A percentile compares a stretch with the other conserved stretches of the same genome.
These are phyloP conservation scores for Trametes cinnabarina DNA, from an alignment of 768 basidiomycete species.

Conservation along the genomic window DNA sequence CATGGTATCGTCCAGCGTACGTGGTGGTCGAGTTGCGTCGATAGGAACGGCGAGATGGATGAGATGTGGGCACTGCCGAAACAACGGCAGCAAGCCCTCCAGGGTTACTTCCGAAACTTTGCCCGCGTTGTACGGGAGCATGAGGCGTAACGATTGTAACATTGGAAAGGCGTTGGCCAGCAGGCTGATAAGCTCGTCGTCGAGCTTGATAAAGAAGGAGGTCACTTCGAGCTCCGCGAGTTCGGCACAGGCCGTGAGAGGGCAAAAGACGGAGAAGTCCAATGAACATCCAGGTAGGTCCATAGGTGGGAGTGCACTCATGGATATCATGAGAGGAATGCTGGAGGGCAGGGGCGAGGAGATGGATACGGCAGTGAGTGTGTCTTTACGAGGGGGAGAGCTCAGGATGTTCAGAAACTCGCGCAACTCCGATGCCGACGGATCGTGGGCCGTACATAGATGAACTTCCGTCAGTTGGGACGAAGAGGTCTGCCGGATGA, in stretches of 20 bases:
- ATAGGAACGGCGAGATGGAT: slow-evolving; percentile 13
- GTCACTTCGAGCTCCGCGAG: slow-evolving; percentile 17
- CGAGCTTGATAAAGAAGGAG: slow-evolving; percentile 15
- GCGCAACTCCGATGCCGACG: background rate
- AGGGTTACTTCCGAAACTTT: slow-evolving; percentile 14
- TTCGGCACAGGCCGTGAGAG: slow-evolving; percentile 5
- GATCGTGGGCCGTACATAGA: slow-evolving; percentile 12
- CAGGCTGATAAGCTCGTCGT: slow-evolving; percentile 11
- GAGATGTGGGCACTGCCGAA: slow-evolving; percentile 11
- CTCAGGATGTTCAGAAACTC: slow-evolving; percentile 4
- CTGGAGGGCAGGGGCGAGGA: slow-evolving; percentile 14
- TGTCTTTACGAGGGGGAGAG: background rate
- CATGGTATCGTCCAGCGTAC: background rate
- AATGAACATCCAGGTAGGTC: slow-evolving; percentile 5
- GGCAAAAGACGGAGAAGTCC: background rate
- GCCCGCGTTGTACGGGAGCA: slow-evolving; percentile 16
- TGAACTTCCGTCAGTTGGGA: slow-evolving; percentile 9
- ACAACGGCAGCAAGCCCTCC: slow-evolving; percentile 15
- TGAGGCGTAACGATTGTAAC: slow-evolving; percentile 16
- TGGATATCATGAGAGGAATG: slow-evolving; percentile 16
- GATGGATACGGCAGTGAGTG: background rate
- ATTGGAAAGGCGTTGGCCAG: slow-evolving; percentile 16
- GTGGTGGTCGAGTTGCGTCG: slow-evolving; percentile 7
- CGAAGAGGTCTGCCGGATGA: slow-evolving; percentile 11
- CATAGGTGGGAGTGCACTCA: slow-evolving; percentile 10